Percentiles rank a stretch among this genome's conserved stretches.
Evolutionary conservation across 768 basidiomycete species (phyloP).

Genomic region (Pleurotus sapidus): DNA sequence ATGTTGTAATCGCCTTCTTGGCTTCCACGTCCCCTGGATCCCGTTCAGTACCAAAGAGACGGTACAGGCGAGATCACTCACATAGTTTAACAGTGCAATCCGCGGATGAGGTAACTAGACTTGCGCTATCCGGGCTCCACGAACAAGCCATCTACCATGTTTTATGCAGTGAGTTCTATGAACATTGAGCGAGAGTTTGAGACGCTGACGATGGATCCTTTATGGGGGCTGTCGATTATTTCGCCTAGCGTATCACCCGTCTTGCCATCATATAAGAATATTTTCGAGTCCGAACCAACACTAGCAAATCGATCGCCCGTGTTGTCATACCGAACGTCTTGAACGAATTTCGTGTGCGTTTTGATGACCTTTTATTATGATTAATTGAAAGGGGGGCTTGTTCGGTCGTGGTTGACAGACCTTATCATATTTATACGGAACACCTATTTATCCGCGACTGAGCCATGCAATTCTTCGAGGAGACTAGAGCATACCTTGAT

Average conservation of each 20-base stretch:
- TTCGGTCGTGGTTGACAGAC: constrained; percentile 25
- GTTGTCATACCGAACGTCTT: constrained; percentile 81
- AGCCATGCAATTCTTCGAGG: neutral
- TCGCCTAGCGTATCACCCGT: constrained; percentile 77
- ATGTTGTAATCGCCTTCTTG: constrained; percentile 62
- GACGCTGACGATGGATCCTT: constrained; percentile 65
- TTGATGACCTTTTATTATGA: constrained; percentile 58
- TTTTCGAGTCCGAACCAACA: constrained; percentile 84
- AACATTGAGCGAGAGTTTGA: neutral
- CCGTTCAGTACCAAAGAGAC: neutral
- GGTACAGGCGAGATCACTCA: constrained; percentile 27
- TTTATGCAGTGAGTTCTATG: neutral
- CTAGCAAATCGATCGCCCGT: constrained; percentile 84
- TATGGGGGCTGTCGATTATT: constrained; percentile 65
- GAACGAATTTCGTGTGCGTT: constrained; percentile 89
- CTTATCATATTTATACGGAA: constrained; percentile 89
- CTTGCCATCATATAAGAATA: constrained; percentile 90
- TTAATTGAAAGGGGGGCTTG: neutral
- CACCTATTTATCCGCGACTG: constrained; percentile 37
- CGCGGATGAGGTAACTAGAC: constrained; percentile 77
- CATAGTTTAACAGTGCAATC: constrained; percentile 89
- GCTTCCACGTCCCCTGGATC: constrained; percentile 76
- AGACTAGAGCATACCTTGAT: constrained; percentile 50
- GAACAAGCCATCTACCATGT: constrained; percentile 59
- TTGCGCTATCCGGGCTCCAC: constrained; percentile 79